Base-by-base conservation (phyloP, 805 yeast genomes). In the Barnettozyma populi region DNA sequence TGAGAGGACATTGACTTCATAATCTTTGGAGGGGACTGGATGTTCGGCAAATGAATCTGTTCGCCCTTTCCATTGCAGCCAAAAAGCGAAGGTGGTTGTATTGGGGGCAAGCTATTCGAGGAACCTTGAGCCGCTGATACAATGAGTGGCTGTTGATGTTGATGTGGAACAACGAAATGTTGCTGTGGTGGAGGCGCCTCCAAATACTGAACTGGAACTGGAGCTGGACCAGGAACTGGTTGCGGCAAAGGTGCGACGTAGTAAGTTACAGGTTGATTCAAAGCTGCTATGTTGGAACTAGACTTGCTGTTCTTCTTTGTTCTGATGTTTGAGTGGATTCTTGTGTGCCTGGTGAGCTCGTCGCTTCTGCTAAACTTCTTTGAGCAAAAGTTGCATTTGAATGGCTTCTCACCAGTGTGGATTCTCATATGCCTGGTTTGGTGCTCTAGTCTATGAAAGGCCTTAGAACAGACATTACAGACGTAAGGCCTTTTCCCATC, bases 331-430 rank as follows among this genome's bases (percentile, higher is more conserved):
- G 79, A 73, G 67, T 89, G 97, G 45, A 86, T 90, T 53, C 95
- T 71, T 43, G 85, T 73, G 67, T 89, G 97, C 55, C 96, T 73
- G 13, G 96, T 89, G 48, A 89, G 74, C 68, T 89, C 96, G 67
- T 90, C 96, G 24, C 83, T 75, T 52, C 96, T 75, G 49, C 86
- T 77, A 61, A 89, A 89, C 52, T 85, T 74, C 65, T 90, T 88
- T 46, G 80, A 65, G 67, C 97, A 89, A 56, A 77, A 88, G 18
- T 81, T 76, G 66, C 97, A 89, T 43, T 80, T 82, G 62, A 86
- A 94, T 2, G 96, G 96, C 63, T 88, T 86, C 64, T 89, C 96
- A 43, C 97, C 97, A 0, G 97, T 89, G 68, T 89, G 96, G 9
- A 96, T 89, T 49, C 96, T 73, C 56, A 90, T 84, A 64, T 89